Base-by-base conservation (phyloP, 2,329 filamentous ascomycete species). In the Alternaria consortialis region DNA sequence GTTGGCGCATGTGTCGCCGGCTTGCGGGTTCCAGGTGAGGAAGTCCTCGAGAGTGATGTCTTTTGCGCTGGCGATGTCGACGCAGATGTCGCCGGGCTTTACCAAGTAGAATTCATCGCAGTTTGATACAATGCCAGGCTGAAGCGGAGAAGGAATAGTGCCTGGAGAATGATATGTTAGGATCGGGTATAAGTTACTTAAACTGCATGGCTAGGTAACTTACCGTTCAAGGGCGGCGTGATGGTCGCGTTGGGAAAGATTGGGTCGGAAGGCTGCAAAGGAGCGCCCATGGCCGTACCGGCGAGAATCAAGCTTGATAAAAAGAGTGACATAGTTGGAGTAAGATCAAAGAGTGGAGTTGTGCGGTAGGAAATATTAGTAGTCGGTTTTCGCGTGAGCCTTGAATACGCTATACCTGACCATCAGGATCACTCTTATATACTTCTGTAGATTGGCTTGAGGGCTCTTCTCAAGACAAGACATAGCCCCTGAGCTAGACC, bases 41-140 rank as follows among this genome's bases (percentile, higher is more conserved):
- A 68, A 62, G 7, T 68, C 27, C 9, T 23, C 31, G 6, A 55
- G 27, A 7, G 62, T 51, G 32, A 67, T 67, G 17, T 56, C 58
- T 17, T 57, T 29, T 17, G 37, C 9, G 12, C 9, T 12, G 7
- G 62, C 57, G 15, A 67, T 61, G 27, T 27, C 15, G 15, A 15
- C 27, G 48, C 66, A 68, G 40, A 39, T 29, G 1, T 67, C 59
- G 12, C 43, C 43, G 5, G 37, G 11, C 23, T 59, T 37, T 12
- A 63, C 54, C 12, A 56, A 46, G 52, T 62, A 60, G 56, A 62
- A 65, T 37, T 37, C 27, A 27, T 67, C 52, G 56, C 59, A 66
- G 52, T 57, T 64, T 17, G 36, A 23, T 1, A 56, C 50, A 4
- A 66, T 60, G 13, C 31, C 20, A 0, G 64, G 56, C 32, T 64